These are phyloP conservation scores for Rauvolfia tetraphylla DNA, from an alignment of 257 asterid genomes.

Conservation along the genomic window DNA sequence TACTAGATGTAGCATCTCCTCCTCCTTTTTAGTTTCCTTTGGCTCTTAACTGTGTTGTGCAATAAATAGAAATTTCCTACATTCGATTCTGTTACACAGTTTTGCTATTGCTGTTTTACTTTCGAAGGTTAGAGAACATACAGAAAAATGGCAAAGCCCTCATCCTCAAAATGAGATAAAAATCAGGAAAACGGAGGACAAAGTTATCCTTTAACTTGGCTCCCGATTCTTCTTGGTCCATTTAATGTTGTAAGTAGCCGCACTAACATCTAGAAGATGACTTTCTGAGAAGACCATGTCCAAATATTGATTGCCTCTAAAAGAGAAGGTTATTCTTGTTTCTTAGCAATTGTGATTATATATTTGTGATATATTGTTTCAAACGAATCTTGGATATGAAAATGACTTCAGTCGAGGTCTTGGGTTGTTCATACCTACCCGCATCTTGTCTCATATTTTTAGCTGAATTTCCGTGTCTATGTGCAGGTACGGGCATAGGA, in stretches of 20 bases:
- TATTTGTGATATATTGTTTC: neutral
- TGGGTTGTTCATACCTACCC: neutral
- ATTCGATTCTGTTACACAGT: neutral
- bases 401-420: neutral
- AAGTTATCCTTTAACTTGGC: neutral
- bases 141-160: neutral
- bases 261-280: neutral
- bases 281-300: neutral
- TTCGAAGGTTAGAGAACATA: neutral
- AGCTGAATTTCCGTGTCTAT: neutral
- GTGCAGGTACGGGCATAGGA: neutral
- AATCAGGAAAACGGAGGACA: neutral
- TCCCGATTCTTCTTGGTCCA: neutral
- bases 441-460: neutral
- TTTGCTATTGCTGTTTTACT: neutral
- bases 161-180: neutral
- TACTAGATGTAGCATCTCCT: neutral
- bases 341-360: neutral
- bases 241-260: neutral
- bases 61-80: neutral
- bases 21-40: neutral
- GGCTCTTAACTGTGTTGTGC: too few relatives aligned
- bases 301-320: neutral
- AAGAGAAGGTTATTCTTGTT: neutral
- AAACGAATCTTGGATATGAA: neutral